Evolutionary conservation across 164 flowering plant species (phyloP), one percentile per base, ranked within the genome.

Genomic region (Cinnamomum micranthum): DNA sequence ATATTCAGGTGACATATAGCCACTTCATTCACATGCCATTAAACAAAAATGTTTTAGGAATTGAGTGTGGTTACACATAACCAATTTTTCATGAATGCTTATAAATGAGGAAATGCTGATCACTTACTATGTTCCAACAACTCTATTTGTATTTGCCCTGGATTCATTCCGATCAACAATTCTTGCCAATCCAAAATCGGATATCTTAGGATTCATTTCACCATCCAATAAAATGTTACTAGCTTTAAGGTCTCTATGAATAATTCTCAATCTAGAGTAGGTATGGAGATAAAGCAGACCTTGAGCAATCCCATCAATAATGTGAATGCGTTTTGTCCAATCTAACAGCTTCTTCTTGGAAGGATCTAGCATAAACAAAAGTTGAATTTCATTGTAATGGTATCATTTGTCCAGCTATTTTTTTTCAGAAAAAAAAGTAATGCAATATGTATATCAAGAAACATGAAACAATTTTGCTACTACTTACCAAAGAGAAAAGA

Each of bases 161-260:
- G 28, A 27, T 27, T 27, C 62, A 64, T 64, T 80, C 2, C 31
- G 77, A 0, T 71, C 78, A 60, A 89, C 78, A 47, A 87, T 78
- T 63, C 81, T 83, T 12, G 88, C 92, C 60, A 41, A 24, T 55
- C 75, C 89, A 83, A 88, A 90, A 65, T 87, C 88, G n/a, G 90
- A 79, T 15, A 86, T 84, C 75, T 87, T 85, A 1, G 92, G 79
- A 35, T 70, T 81, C 85, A 87, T 78, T 14, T 86, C 84, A 0
- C 23, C 64, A 74, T 90, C 92, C 50, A 90, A 58, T 27, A 27
- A 27, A 27, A 27, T 27, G 28, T 27, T 27, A 27, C 28, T 27
- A 27, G 28, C 28, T 27, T 27, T 27, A 27, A 27, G 28, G 28
- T 27, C 28, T 27, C 28, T 27, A 27, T 27, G 28, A 27, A 27